Conservation (phyloP, 1,139 yeast species). For the Starmera stellimalicola region DNA sequence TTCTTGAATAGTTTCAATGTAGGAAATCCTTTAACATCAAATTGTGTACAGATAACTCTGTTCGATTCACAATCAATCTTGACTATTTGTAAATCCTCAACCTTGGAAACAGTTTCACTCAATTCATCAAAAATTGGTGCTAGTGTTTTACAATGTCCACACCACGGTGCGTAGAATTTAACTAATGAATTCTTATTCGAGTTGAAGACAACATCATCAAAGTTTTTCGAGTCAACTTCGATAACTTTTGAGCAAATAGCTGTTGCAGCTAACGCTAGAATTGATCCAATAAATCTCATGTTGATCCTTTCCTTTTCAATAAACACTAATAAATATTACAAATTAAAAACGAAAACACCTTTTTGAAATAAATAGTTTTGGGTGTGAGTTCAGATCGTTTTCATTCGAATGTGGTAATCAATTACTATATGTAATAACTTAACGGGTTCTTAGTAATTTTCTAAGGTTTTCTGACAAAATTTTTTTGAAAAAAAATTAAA, state of each 20-base stretch:
- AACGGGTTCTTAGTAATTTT: too few relatives aligned
- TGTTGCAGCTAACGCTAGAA: constrained; percentile 1
- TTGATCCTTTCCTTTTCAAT: background rate
- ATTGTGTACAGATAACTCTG: constrained; percentile 73
- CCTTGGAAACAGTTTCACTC: constrained; percentile 46
- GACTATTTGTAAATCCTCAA: constrained; percentile 61
- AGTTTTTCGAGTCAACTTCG: constrained; percentile 36
- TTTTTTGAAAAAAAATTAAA: too few relatives aligned
- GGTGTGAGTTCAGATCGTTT: too few relatives aligned
- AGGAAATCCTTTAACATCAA: constrained; percentile 85
- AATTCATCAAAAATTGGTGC: constrained; percentile 87
- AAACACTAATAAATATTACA: too few relatives aligned
- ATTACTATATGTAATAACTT: too few relatives aligned
- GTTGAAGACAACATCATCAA: constrained; percentile 43
- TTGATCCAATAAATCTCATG: background rate
- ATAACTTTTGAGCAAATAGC: constrained; percentile 23
- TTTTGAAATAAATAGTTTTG: too few relatives aligned
- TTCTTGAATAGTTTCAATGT: constrained; percentile 87
- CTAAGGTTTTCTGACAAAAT: too few relatives aligned
- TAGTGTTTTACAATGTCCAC: constrained; percentile 94
- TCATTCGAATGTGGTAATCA: too few relatives aligned
- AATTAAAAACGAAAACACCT: too few relatives aligned
- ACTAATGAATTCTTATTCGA: constrained; percentile 59
- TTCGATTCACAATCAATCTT: constrained; percentile 84
- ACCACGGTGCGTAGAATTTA: constrained; percentile 97